Evolutionary conservation across 192 early-diverging fungal species (phyloP).

Genomic region (Backusella circina): DNA sequence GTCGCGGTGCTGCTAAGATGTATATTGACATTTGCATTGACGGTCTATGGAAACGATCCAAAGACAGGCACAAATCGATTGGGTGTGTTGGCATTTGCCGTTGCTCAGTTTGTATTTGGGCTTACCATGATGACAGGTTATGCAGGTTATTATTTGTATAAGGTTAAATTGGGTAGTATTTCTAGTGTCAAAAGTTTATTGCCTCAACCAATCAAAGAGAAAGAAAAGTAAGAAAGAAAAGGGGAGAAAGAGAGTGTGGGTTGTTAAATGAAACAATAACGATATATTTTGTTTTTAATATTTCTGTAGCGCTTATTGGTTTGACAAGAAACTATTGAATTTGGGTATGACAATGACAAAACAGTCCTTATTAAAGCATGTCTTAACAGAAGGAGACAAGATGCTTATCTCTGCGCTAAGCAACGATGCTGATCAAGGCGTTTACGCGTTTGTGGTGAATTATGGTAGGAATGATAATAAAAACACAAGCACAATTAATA

Average conservation of each 20-base stretch:
- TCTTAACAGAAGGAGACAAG: conserved; percentile 96
- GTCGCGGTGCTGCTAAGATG: conserved; percentile 75
- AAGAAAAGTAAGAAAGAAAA: background rate
- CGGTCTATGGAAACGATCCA: conserved; percentile 44
- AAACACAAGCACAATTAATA: background rate
- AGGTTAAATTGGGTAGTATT: conserved; percentile 14
- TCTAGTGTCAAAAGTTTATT: background rate
- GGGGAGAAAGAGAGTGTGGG: background rate
- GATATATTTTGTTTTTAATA: too few species aligned
- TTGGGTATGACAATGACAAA: conserved; percentile 74
- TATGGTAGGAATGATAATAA: conserved; percentile 56
- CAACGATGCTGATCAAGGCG: conserved; percentile 57
- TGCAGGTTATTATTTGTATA: conserved; percentile 40
- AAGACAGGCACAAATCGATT: conserved; percentile 34
- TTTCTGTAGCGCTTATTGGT: conserved; percentile 48
- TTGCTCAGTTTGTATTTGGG: conserved; percentile 75
- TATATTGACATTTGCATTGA: conserved; percentile 58
- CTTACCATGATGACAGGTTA: conserved; percentile 58
- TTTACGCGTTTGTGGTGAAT: conserved; percentile 82
- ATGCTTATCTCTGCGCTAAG: conserved; percentile 75
- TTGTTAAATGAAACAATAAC: too few species aligned
- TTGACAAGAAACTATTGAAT: conserved; percentile 59
- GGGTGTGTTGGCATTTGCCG: conserved; percentile 76
- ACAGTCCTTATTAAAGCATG: conserved; percentile 89
- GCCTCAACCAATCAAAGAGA: background rate